Percentiles rank a stretch among this genome's conserved stretches.
Conservation (phyloP, 23 red algal species). For the Gracilaria gracilis region DNA sequence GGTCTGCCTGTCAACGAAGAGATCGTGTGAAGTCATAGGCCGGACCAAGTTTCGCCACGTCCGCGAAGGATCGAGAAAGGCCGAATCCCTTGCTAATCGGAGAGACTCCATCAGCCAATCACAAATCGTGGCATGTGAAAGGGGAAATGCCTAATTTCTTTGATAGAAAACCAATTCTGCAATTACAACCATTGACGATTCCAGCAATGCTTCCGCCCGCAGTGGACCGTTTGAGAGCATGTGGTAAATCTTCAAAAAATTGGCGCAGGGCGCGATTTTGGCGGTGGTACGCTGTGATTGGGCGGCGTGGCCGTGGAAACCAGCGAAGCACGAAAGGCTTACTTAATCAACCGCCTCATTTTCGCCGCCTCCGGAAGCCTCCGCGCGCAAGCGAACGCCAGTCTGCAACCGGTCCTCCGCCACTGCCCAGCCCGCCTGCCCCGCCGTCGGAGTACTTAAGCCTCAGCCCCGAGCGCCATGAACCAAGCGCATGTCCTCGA, state of each 20-base stretch:
- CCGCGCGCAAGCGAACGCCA: background rate
- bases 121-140: too few species aligned
- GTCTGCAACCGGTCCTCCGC: constrained; percentile 36
- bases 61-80: too few species aligned
- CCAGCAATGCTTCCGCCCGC: background rate
- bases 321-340: background rate
- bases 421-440: constrained; percentile 2
- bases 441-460: constrained; percentile 34
- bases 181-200: too few species aligned
- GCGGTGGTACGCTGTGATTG: constrained; percentile 19
- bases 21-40: too few species aligned
- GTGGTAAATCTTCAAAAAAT: constrained; percentile 6
- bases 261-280: background rate
- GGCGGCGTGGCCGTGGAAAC: background rate
- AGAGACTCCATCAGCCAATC: too few species aligned
- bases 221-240: constrained; percentile 29
- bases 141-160: too few species aligned
- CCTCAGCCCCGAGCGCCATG: constrained; percentile 49
- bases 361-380: constrained; percentile 19
- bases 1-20: too few species aligned
- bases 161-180: too few species aligned
- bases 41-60: too few species aligned
- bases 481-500: constrained; percentile 65
- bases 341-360: constrained; percentile 44
- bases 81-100: too few species aligned